Evolutionary conservation across 345 rosid genomes (phyloP), one percentile per base, ranked within the genome.

Genomic region (Triadica sebifera): DNA sequence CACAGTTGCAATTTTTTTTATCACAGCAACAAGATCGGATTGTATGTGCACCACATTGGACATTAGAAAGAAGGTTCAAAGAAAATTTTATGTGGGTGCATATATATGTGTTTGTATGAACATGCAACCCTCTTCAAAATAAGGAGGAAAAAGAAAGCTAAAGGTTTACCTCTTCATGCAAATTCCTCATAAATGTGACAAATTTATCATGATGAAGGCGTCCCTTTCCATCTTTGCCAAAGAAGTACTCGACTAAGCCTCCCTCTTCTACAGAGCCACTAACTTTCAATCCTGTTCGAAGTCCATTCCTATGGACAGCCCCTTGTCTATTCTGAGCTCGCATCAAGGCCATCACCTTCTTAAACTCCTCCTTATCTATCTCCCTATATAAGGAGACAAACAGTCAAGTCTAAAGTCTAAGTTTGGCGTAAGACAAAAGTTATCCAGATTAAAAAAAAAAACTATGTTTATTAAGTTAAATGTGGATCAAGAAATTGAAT

Each of bases 321-420:
- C 99, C 98, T 86, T 90, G 97, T 77, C 98, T 85, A 76, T 90
- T 88, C 45, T 84, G 90, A 79, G 88, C 83, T 79, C 98, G 89
- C 98, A 95, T 93, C 83, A 93, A 85, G 55, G 85, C 82, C 97
- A 91, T 95, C 80, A 95, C 98, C 78, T 86, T 86, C 91, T 91
- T 95, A 82, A 95, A 93, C 87, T 95, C 98, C 71, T 82, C 86
- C 80, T 76, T 90, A 56, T 82, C 89, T 69, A 95, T 91, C 85
- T 93, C 96, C 82, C 99, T 93, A 77, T 4, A 76, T 29, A 70
- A 43, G 58, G 49, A 72, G 62, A 70, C 59, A 60, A 70, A 59
- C 15, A 64, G 37, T 66, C 74, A 66, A 59, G 13, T 56, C 65
- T 71, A 50, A 52, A 39, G 17, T 55, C 73, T 43, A 41, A n/a